phyloP scores from a whole-genome alignment of 2,329 filamentous ascomycete genomes.

The Aspergillus sp. region DNA sequence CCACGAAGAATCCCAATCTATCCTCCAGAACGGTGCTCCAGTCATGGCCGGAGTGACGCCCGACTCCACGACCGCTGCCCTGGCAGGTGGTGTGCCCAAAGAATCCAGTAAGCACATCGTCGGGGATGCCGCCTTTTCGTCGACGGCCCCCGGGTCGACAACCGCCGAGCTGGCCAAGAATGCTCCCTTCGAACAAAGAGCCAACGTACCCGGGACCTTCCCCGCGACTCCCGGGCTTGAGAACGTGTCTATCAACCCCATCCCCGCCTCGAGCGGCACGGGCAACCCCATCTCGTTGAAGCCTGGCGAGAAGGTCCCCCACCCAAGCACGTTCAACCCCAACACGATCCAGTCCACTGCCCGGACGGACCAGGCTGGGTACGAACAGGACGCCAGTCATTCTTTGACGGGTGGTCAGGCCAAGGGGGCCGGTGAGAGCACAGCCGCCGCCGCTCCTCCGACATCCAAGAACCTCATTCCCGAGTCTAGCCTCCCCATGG shows the following conservation, averaged over 20 bases:
- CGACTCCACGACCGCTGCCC: constrained; percentile 66
- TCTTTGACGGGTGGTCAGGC: constrained; percentile 40
- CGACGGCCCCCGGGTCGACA: constrained; percentile 66
- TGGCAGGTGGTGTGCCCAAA: constrained; percentile 37
- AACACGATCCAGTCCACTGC: constrained; percentile 69
- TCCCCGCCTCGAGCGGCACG: constrained; percentile 56
- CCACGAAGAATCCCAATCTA: constrained; percentile 21
- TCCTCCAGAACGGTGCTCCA: constrained; percentile 19
- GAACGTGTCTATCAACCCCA: constrained; percentile 53
- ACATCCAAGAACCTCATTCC: constrained; percentile 69
- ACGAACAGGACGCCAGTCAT: constrained; percentile 68
- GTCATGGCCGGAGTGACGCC: constrained; percentile 65
- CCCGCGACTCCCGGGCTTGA: constrained; percentile 67
- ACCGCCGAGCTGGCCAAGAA: constrained; percentile 68
- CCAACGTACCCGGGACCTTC: constrained; percentile 63
- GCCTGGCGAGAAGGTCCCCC: constrained; percentile 78
- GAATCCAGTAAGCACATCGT: constrained; percentile 24
- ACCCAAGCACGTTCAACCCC: constrained; percentile 60
- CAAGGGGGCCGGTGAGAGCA: constrained; percentile 39
- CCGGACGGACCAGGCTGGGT: constrained; percentile 76
- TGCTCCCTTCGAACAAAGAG: constrained; percentile 60
- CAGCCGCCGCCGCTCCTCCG: constrained; percentile 47
- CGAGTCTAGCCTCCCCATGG: constrained; percentile 77
- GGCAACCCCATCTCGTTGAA: constrained; percentile 79
- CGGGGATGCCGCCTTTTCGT: constrained; percentile 57